These are phyloP conservation scores for Grosmannia serpens DNA, from an alignment of 2,329 filamentous ascomycete genomes.

Conservation along the genomic window DNA sequence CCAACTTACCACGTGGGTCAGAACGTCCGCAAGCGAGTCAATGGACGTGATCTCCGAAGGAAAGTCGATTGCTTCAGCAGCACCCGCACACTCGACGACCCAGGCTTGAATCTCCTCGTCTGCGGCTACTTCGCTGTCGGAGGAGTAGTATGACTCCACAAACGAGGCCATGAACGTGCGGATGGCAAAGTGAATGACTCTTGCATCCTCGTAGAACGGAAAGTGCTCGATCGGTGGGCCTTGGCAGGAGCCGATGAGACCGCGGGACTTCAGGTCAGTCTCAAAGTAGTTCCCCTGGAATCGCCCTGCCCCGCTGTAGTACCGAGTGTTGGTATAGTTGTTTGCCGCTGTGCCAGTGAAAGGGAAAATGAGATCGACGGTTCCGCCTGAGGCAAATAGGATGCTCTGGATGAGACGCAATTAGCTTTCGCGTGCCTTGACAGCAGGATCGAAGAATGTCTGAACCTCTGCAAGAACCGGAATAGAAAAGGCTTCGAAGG, in stretches of 20 bases:
- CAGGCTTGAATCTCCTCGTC: constrained; percentile 33
- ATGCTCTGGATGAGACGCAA: neutral
- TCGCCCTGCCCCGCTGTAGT: constrained; percentile 18
- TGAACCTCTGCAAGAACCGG: constrained; percentile 16
- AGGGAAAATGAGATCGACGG: constrained; percentile 22
- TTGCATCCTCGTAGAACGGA: constrained; percentile 32
- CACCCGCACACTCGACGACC: constrained; percentile 26
- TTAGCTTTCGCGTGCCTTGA: neutral
- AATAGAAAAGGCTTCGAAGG: constrained; percentile 20
- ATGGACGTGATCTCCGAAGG: constrained; percentile 17
- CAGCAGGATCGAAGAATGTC: neutral
- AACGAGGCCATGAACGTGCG: constrained; percentile 26
- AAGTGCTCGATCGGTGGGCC: constrained; percentile 28
- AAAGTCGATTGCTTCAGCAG: constrained; percentile 28
- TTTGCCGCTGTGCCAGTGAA: constrained; percentile 18
- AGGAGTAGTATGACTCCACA: constrained; percentile 31
- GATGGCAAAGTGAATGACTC: constrained; percentile 23
- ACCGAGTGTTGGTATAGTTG: constrained; percentile 18
- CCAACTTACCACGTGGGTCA: constrained; percentile 22
- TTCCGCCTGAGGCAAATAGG: constrained; percentile 19
- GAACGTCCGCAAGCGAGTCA: constrained; percentile 25
- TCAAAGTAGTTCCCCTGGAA: constrained; percentile 28
- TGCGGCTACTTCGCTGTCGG: constrained; percentile 17
- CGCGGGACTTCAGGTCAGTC: constrained; percentile 24
- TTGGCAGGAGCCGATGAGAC: constrained; percentile 24